phyloP scores from a whole-genome alignment of 2,329 filamentous ascomycete species.

The Clonostachys byssicola region DNA sequence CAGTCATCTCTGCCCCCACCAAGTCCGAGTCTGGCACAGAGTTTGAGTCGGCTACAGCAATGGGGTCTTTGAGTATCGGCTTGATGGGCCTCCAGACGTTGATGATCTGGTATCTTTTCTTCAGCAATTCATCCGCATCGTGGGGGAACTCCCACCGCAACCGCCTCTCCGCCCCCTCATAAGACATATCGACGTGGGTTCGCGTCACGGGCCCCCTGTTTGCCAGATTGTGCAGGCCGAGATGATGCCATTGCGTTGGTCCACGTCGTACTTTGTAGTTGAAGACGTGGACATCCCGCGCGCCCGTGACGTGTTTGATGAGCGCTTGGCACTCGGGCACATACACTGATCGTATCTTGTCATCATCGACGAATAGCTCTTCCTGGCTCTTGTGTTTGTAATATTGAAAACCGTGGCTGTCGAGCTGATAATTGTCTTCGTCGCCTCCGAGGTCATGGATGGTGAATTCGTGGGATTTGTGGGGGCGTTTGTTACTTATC shows the following conservation, averaged over 20 bases:
- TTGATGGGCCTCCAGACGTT: conserved; percentile 51
- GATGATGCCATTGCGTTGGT: conserved; percentile 55
- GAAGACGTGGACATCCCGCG: conserved; percentile 52
- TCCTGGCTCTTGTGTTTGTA: conserved; percentile 19
- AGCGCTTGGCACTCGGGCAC: conserved; percentile 70
- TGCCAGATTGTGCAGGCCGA: conserved; percentile 51
- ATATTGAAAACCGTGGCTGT: conserved; percentile 30
- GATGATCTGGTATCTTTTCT: conserved; percentile 45
- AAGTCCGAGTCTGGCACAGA: conserved; percentile 46
- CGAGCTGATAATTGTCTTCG: conserved; percentile 27
- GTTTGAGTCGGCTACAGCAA: conserved; percentile 46
- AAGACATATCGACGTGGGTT: conserved; percentile 56
- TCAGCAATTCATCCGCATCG: conserved; percentile 34
- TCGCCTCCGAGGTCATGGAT: conserved; percentile 27
- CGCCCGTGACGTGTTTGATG: conserved; percentile 57
- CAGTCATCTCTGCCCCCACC: conserved; percentile 42
- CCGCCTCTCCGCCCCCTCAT: conserved; percentile 34
- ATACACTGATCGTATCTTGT: conserved; percentile 59
- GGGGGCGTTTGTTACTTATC: conserved; percentile 20
- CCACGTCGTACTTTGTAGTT: conserved; percentile 52
- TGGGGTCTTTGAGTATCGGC: conserved; percentile 46
- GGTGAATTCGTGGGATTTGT: conserved; percentile 32
- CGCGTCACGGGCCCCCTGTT: conserved; percentile 28
- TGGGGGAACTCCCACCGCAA: conserved; percentile 34
- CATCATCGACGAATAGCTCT: conserved; percentile 45